A percentile compares a stretch with the other conserved stretches of the same genome.
Evolutionary conservation across 331 rosid genomes (phyloP).

Genomic region (Prunus yedoensis): DNA sequence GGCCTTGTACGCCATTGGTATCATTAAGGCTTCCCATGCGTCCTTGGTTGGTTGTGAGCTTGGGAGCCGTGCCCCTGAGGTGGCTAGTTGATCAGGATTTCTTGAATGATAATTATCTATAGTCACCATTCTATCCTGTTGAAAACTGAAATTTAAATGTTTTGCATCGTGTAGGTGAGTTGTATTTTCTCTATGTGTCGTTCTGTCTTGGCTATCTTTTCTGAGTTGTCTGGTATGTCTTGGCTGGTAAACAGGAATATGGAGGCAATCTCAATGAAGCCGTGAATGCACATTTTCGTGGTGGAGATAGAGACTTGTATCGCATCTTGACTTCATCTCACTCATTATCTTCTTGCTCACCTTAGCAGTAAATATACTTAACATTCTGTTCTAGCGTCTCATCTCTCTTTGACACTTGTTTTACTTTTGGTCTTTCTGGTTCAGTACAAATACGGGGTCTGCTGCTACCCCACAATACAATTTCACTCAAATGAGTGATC

Average conservation of each 20-base stretch:
- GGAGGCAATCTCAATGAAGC: conserved; percentile 84
- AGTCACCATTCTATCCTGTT: not conserved
- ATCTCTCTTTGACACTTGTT: not conserved
- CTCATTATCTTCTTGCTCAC: conserved; percentile 14
- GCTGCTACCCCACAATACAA: conserved; percentile 34
- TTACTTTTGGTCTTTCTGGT: conserved; percentile 19
- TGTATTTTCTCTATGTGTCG: not conserved
- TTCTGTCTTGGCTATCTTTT: not conserved
- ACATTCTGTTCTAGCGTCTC: not conserved
- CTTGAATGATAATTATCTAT: not conserved
- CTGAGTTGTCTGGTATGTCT: conserved; percentile 17
- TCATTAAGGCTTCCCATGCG: not conserved
- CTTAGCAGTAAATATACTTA: not conserved
- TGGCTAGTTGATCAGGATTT: not conserved
- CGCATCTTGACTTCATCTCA: conserved; percentile 19
- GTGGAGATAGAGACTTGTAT: conserved; percentile 45
- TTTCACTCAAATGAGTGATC: conserved; percentile 24
- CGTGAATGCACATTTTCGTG: conserved; percentile 68
- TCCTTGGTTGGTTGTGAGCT: not conserved
- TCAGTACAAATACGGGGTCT: conserved; percentile 41
- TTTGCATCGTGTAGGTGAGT: not conserved
- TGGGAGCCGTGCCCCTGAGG: not conserved
- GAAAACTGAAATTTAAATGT: not conserved
- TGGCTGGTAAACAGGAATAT: conserved; percentile 51
- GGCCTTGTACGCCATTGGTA: not conserved